These are phyloP conservation scores for Globisporangium viniferum DNA, from an alignment of 352 stramenopile genomes.

Conservation along the genomic window DNA sequence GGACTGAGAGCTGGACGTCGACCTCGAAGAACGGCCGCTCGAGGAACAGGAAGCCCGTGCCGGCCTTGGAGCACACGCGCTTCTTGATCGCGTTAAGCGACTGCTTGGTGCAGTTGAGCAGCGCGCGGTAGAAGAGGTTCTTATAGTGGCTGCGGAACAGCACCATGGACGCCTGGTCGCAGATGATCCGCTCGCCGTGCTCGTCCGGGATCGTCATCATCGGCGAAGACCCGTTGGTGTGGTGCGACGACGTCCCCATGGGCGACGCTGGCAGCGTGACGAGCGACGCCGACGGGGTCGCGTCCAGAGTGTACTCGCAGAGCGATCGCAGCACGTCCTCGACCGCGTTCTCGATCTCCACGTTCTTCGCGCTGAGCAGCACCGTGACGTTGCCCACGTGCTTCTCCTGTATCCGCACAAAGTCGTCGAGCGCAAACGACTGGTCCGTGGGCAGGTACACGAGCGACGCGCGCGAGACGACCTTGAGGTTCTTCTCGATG, in stretches of 20 bases:
- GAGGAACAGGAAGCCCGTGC: slow-evolving; percentile 78
- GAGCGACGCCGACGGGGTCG: slow-evolving; percentile 10
- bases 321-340: slow-evolving; percentile 75
- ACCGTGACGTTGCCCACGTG: slow-evolving; percentile 60
- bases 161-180: slow-evolving; percentile 35
- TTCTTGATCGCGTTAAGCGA: slow-evolving; percentile 84
- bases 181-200: slow-evolving; percentile 21
- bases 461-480: slow-evolving; percentile 75
- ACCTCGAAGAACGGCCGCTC: slow-evolving; percentile 87
- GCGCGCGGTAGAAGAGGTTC: slow-evolving; percentile 74
- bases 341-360: slow-evolving; percentile 85
- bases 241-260: slow-evolving; percentile 1
- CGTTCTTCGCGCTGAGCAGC: slow-evolving; percentile 73
- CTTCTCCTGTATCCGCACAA: slow-evolving; percentile 80
- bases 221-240: neutral
- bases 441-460: slow-evolving; percentile 76
- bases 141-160: slow-evolving; percentile 76
- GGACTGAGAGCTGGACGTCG: slow-evolving; percentile 79
- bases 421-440: slow-evolving; percentile 85
- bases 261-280: slow-evolving; percentile 10
- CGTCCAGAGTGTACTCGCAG: slow-evolving; percentile 65
- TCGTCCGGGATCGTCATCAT: slow-evolving; percentile 13
- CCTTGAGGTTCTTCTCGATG: slow-evolving; percentile 82
- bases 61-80: slow-evolving; percentile 73
- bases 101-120: slow-evolving; percentile 78